Conservation (phyloP, 805 yeast genomes). For the Barnettozyma pratensis region DNA sequence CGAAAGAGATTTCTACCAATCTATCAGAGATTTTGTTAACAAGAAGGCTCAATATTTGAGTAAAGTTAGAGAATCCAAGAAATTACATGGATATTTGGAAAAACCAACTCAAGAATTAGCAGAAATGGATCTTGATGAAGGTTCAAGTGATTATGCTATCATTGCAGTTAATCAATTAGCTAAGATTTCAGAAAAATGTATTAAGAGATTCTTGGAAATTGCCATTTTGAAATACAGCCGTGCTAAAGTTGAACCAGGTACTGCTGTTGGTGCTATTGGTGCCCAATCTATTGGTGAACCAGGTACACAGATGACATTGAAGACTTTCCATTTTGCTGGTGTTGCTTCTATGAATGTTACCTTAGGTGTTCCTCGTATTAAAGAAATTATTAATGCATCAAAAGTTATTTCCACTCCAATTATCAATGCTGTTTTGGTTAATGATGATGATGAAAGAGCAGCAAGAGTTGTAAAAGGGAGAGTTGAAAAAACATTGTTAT, state of each 20-base stretch:
- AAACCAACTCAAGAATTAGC: constrained; percentile 41
- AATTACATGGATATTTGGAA: constrained; percentile 40
- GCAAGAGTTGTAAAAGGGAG: constrained; percentile 98
- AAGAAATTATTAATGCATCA: constrained; percentile 96
- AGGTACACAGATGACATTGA: constrained; percentile 97
- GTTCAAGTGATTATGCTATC: constrained; percentile 30
- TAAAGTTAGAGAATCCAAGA: constrained; percentile 47
- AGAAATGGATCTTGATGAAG: constrained; percentile 34
- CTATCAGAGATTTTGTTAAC: constrained; percentile 60
- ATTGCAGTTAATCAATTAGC: constrained; percentile 56
- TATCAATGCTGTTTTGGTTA: constrained; percentile 89
- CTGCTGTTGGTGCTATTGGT: constrained; percentile 99
- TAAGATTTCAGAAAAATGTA: constrained; percentile 57
- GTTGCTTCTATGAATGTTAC: constrained; percentile 99
- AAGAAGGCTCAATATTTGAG: constrained; percentile 57
- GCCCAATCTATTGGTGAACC: constrained; percentile 99
- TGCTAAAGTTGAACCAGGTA: constrained; percentile 97
- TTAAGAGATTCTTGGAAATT: constrained; percentile 63
- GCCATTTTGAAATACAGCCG: constrained; percentile 78
- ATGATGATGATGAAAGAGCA: constrained; percentile 92
- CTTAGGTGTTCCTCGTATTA: constrained; percentile 98
- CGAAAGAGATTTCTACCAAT: constrained; percentile 75
- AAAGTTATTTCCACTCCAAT: constrained; percentile 94
- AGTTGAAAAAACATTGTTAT: constrained; percentile 83
- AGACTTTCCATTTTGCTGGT: constrained; percentile 98